Evolutionary conservation across 345 rosid species (phyloP).

Genomic region (Aquilaria yunnanensis): DNA sequence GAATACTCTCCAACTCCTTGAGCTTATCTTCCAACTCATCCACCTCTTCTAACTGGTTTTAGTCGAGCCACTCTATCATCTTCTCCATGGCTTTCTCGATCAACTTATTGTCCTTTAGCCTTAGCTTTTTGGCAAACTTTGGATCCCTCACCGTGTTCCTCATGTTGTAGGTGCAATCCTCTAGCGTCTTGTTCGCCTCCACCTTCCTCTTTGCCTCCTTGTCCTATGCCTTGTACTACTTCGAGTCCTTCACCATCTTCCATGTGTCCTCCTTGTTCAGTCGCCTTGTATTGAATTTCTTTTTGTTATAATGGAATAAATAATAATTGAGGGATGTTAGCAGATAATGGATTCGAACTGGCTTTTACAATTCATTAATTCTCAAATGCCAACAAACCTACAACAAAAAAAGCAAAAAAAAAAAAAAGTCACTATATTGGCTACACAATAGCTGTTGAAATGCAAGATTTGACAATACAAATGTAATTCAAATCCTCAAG

Average conservation of each 20-base stretch:
- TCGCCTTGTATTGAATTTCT: neutral
- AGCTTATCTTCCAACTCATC: slow-evolving; percentile 20
- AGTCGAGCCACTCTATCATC: slow-evolving; percentile 17
- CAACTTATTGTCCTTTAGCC: slow-evolving; percentile 8
- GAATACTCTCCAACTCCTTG: slow-evolving; percentile 16
- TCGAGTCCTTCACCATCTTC: slow-evolving; percentile 22
- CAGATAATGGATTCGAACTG: no score
- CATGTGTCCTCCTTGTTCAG: slow-evolving; percentile 18
- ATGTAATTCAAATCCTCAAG: no score
- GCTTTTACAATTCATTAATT: no score
- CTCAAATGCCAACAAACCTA: no score
- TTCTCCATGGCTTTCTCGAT: slow-evolving; percentile 13
- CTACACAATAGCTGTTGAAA: no score
- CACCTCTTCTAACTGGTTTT: slow-evolving; percentile 18
- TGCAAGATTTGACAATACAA: no score
- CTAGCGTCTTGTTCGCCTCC: slow-evolving; percentile 21
- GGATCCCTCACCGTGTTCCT: slow-evolving; percentile 18
- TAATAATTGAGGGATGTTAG: no score
- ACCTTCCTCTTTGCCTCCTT: slow-evolving; percentile 25
- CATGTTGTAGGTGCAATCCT: slow-evolving; percentile 18
- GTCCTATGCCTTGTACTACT: slow-evolving; percentile 21
- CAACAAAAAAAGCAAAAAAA: no score
- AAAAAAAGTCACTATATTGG: no score
- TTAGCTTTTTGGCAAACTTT: slow-evolving; percentile 15
- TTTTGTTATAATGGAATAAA: no score